Base-by-base conservation (phyloP, 495 filamentous ascomycete species). In the Penicillium cataractarum region DNA sequence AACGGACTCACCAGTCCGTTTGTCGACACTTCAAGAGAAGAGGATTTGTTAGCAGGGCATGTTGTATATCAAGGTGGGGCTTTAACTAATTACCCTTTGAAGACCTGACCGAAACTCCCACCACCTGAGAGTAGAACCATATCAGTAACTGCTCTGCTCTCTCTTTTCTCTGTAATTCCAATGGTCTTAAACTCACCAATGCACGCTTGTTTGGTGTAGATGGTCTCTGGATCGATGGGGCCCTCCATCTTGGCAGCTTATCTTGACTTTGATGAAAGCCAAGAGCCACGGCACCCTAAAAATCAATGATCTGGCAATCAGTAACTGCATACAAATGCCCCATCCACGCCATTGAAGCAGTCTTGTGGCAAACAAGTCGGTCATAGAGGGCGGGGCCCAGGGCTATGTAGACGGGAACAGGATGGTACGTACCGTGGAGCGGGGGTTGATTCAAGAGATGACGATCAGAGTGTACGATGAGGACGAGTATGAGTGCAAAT, bases 101-200 rank as follows among this genome's bases (percentile, higher is more conserved):
- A 97, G 49, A 97, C 93, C 75, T 91, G 91, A 59, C 93, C 93
- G 76, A 97, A 97, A 73, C 93, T 97, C 21, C 93, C 93, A 67
- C 94, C 94, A 52, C 86, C 86, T 86, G 49, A 9, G 55, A 37
- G 17, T 35, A 1, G 26, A n/a, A 8, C 29, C 17, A 32, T 48
- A 37, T 66, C 42, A 67, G 61, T n/a, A 60, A 60, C 15, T 29
- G 2, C 12, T 9, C 13, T 5, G 17, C 5, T 50, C 46, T 57
- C 4, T 39, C 15, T 42, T n/a, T 39, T 17, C 1, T 22, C 35
- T 22, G 2, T 24, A 19, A 21, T 29, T n/a, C 32, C 56, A 46
- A 27, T 24, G 12, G 19, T 26, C 29, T 12, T 6, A 13, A 31
- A 75, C 86, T 58, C 80, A 96, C 92, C 92, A 77, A 97, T 96